These are phyloP conservation scores for Candida frijolesensis DNA, from an alignment of 1,139 yeast genomes.

Conservation along the genomic window DNA sequence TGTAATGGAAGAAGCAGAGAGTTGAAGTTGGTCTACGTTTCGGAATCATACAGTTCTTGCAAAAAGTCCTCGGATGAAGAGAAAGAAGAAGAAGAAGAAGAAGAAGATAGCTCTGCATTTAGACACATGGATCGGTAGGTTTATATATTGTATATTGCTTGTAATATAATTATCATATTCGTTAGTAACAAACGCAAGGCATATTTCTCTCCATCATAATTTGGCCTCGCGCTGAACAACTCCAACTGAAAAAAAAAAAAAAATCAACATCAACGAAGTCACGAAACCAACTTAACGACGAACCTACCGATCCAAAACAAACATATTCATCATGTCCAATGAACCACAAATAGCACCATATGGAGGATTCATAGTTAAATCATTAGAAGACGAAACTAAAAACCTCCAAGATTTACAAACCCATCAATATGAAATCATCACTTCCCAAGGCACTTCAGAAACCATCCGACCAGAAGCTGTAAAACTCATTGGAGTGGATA, in stretches of 20 bases:
- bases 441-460: slow-evolving; percentile 32
- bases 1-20: slow-evolving; percentile 3
- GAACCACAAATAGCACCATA: slow-evolving; percentile 46
- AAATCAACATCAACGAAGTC: not conserved
- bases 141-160: no score
- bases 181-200: no score
- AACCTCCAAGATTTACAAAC: slow-evolving; percentile 32
- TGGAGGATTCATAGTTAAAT: slow-evolving; percentile 45
- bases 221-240: no score
- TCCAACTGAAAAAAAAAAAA: no score
- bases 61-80: no score
- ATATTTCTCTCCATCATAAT: no score
- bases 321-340: slow-evolving; percentile 21
- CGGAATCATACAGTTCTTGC: no score
- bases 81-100: no score
- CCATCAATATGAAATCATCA: slow-evolving; percentile 37
- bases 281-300: not conserved
- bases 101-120: no score
- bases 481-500: slow-evolving; percentile 65
- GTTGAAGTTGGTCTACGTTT: not conserved
- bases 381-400: slow-evolving; percentile 41
- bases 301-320: not conserved
- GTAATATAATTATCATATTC: no score
- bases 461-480: slow-evolving; percentile 52
- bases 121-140: no score